Evolutionary conservation across 768 basidiomycete genomes (phyloP).

Genomic region (Phanerodontia chrysosporium): DNA sequence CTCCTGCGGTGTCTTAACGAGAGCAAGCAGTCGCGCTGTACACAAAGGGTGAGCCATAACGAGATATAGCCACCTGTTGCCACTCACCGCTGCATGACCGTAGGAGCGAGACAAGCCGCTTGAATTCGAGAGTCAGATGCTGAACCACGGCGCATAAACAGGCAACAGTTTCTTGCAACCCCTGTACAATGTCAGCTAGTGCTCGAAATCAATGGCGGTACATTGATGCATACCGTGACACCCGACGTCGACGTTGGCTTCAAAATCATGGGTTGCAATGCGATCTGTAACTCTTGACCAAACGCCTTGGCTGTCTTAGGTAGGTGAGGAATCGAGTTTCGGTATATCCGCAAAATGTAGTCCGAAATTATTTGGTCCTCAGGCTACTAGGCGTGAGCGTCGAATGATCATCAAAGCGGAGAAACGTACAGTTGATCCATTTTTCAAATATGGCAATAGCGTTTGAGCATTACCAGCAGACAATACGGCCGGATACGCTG

Average conservation of each 20-base stretch:
- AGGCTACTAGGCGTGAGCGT: conserved; percentile 36
- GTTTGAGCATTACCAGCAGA: conserved; percentile 80
- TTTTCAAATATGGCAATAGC: conserved; percentile 87
- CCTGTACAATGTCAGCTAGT: conserved; percentile 36
- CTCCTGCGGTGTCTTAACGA: conserved; percentile 39
- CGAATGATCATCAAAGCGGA: neutral
- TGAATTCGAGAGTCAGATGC: conserved; percentile 83
- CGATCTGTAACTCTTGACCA: conserved; percentile 75
- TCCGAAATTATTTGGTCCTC: conserved; percentile 86
- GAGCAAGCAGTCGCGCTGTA: conserved; percentile 57
- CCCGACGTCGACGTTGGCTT: conserved; percentile 72
- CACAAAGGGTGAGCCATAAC: too few relatives aligned
- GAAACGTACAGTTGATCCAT: conserved; percentile 63
- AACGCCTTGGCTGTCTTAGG: conserved; percentile 88
- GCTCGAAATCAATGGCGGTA: neutral
- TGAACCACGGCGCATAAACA: conserved; percentile 87
- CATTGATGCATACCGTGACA: conserved; percentile 44
- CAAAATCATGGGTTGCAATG: conserved; percentile 87
- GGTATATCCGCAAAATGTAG: conserved; percentile 85
- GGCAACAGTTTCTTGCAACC: conserved; percentile 87
- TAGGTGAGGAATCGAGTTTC: conserved; percentile 80
- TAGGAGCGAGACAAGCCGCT: conserved; percentile 69
- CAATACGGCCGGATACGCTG: conserved; percentile 81
- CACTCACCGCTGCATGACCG: conserved; percentile 83
- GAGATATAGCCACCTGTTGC: too few relatives aligned